Evolutionary conservation across 768 basidiomycete genomes (phyloP).

Genomic region (Pulveroboletus ravenelii): DNA sequence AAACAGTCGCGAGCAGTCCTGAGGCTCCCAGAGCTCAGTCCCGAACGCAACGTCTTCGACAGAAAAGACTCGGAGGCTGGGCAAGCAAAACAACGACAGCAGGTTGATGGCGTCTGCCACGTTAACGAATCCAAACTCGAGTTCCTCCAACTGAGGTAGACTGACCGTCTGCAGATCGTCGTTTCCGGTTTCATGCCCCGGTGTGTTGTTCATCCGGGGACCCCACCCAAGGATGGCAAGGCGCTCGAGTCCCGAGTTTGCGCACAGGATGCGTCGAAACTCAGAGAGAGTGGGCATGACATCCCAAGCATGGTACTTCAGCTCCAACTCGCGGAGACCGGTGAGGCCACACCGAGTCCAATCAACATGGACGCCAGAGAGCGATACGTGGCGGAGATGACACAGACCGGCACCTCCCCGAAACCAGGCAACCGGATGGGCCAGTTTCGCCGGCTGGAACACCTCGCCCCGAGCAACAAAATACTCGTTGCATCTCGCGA

Average conservation of each 20-base stretch:
- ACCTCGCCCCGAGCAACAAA: constrained; percentile 40
- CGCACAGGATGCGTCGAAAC: constrained; percentile 40
- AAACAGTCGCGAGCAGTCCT: constrained; percentile 37
- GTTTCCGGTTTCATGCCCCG: background rate
- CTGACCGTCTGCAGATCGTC: constrained; percentile 15
- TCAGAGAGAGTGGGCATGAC: constrained; percentile 50
- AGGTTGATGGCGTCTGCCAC: constrained; percentile 35
- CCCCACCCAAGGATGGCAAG: constrained; percentile 54
- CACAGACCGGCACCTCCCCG: constrained; percentile 27
- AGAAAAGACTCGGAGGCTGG: constrained; percentile 33
- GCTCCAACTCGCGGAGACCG: constrained; percentile 43
- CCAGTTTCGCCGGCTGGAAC: constrained; percentile 42
- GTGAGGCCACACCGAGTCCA: constrained; percentile 42
- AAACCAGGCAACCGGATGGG: constrained; percentile 42
- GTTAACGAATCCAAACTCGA: constrained; percentile 44
- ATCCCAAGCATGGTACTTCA: constrained; percentile 53
- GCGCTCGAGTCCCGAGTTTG: constrained; percentile 35
- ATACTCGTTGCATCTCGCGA: constrained; percentile 57
- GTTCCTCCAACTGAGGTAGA: constrained; percentile 29
- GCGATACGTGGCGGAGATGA: constrained; percentile 38
- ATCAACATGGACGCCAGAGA: constrained; percentile 56
- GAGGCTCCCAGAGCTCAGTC: constrained; percentile 30
- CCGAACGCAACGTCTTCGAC: constrained; percentile 45
- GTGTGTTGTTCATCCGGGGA: constrained; percentile 29
- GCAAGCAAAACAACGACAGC: constrained; percentile 37